Evolutionary conservation across 1,139 yeast genomes (phyloP), one percentile per base, ranked within the genome.

Genomic region (Hansenula anomala): DNA sequence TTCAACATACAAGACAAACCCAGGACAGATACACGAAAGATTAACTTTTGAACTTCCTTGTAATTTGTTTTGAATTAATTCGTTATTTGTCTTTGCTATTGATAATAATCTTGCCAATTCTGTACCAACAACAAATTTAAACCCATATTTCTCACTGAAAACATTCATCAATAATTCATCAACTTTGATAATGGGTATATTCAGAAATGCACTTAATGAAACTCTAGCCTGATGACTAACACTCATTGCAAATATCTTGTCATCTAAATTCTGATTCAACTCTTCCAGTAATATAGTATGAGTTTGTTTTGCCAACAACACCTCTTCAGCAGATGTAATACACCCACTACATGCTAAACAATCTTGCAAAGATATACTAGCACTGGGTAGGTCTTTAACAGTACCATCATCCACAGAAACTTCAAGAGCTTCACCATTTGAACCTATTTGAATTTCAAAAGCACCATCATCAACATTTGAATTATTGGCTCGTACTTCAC

Each of bases 301-400:
- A 28, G 95, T 86, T 60, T 92, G 98, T 51, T 88, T 82, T 4
- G 96, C 88, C 31, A 92, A 86, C 37, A 92, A 66, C 17, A 92
- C 90, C 49, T 90, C 96, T 57, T 92, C 99, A 13, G 97, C 95
- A 11, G 96, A 86, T 0, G 98, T 92, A 44, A 92, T 89, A 60
- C 99, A 92, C 2, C 99, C 99, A 4, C 95, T 81, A 56, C 99
- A 92, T 0, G 98, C 98, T 38, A 92, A 67, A 61, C 99, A 92
- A 66, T 92, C 99, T 10, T 90, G 80, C 33, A 92, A 64, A 3
- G 95, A 84, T 37, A 92, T 92, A 51, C 86, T 92, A 0, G 97
- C 98, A 34, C 90, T 83, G 28, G 82, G 73, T 9, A 89, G 68
- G 30, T 66, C 61, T 33, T 67, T 67, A 14, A 69, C 64, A 17